Percentiles rank a stretch among this genome's conserved stretches.
These are phyloP conservation scores for Candida anglica DNA, from an alignment of 805 yeast species.

Conservation along the genomic window DNA sequence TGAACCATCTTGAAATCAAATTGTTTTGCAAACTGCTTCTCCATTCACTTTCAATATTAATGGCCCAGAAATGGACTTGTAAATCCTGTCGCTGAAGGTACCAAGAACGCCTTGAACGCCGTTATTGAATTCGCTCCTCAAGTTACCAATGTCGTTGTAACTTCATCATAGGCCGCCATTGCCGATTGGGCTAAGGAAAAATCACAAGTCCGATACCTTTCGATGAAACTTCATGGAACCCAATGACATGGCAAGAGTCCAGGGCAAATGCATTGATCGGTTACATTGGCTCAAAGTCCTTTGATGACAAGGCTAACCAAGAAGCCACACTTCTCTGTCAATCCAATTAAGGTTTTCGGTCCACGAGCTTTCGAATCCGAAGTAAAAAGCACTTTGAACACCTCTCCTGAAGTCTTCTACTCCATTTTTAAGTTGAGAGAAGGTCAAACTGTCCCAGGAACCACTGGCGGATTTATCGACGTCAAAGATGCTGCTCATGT, in stretches of 20 bases:
- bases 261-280: constrained; percentile 33
- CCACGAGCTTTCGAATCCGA: constrained; percentile 34
- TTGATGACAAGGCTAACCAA: constrained; percentile 50
- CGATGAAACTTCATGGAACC: constrained; percentile 50
- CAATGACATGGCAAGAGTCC: constrained; percentile 46
- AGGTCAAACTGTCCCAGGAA: not conserved
- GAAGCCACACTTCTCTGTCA: constrained; percentile 28
- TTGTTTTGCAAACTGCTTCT: constrained; percentile 61
- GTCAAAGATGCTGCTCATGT: constrained; percentile 23
- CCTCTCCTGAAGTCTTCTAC: constrained; percentile 7
- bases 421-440: constrained; percentile 6
- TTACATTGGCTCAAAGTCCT: constrained; percentile 55
- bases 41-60: constrained; percentile 47
- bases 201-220: constrained; percentile 6
- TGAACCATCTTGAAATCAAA: constrained; percentile 45
- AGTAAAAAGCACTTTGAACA: constrained; percentile 13
- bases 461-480: constrained; percentile 7
- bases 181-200: constrained; percentile 12
- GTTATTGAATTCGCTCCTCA: constrained; percentile 38
- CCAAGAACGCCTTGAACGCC: constrained; percentile 48
- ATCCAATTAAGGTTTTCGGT: constrained; percentile 37
- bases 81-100: constrained; percentile 55
- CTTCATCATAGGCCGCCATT: constrained; percentile 55
- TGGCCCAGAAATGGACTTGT: constrained; percentile 47
- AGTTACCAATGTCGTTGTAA: constrained; percentile 40